Evolutionary conservation across 129 eudicot genomes (phyloP), one percentile per base, ranked within the genome.

Genomic region (Flaveria bidentis): DNA sequence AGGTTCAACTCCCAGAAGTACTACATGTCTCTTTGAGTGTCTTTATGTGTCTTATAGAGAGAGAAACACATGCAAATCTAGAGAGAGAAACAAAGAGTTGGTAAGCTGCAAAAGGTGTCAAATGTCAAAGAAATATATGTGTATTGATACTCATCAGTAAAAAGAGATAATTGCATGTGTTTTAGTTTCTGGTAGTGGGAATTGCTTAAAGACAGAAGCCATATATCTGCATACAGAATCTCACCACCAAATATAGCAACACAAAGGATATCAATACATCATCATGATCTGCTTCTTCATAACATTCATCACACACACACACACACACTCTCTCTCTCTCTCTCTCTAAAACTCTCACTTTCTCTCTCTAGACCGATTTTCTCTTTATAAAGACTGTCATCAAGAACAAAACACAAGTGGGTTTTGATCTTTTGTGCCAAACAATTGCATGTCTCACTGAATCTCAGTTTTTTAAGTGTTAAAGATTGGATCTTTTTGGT

Each of bases 161-260:
- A 55, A 50, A 53, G 68, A 50, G 74, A 78, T 51, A 49, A 46
- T 74, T 53, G 73, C 78, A 83, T 78, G 81, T 82, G 81, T 79
- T 71, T 18, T 75, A 64, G 74, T 83, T 83, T 80, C 87, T 83
- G 80, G 63, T 85, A 62, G 78, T 81, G 79, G 90, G 72, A 81
- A 83, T 80, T 81, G 87, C 64, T 77, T 77, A 83, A 75, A 78
- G 79, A 83, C 84, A 73, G 85, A 52, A 78, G 84, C 73, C 76
- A 83, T 80, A 83, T 80, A 76, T 60, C 86, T 83, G 87, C 80
- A 36, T 70, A 72, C 69, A 76, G 84, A 76, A 80, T 81, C 83
- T 81, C 51, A 77, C 74, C 80, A 44, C 90, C 85, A 86, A 86
- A 86, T 83, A 86, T 84, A 84, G 90, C 84, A 86, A 86, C 72